Evolutionary conservation across 345 rosid species (phyloP).

Genomic region (Populus euphratica): DNA sequence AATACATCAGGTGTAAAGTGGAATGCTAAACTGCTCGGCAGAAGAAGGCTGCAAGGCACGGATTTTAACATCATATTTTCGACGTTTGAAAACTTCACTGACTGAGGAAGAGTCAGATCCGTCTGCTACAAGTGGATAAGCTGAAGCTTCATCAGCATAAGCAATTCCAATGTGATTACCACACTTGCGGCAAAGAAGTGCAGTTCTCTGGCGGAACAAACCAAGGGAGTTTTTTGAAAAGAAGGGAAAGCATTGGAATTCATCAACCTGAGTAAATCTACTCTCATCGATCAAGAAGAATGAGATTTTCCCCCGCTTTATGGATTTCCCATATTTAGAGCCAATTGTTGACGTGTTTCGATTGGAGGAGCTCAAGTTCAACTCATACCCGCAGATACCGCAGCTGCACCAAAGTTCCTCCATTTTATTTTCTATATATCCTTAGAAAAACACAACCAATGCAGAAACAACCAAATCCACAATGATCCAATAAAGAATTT

Average conservation of each 20-base stretch:
- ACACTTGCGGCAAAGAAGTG: conserved; percentile 92
- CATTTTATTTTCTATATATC: not conserved
- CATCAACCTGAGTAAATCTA: conserved; percentile 79
- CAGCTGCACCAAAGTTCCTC: conserved; percentile 53
- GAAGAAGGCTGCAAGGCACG: conserved; percentile 86
- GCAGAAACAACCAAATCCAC: not conserved
- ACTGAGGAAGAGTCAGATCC: conserved; percentile 43
- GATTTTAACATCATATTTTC: conserved; percentile 68
- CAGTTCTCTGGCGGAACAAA: conserved; percentile 63
- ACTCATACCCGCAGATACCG: conserved; percentile 87
- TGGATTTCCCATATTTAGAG: conserved; percentile 86
- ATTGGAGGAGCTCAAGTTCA: conserved; percentile 80
- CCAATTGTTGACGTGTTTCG: conserved; percentile 80
- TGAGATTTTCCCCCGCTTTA: conserved; percentile 85
- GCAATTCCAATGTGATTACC: conserved; percentile 72
- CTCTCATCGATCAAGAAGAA: conserved; percentile 74
- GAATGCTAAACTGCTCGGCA: conserved; percentile 33
- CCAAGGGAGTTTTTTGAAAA: conserved; percentile 63
- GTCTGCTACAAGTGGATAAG: conserved; percentile 43
- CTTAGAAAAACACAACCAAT: not conserved
- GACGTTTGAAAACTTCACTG: conserved; percentile 30
- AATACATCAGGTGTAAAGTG: conserved; percentile 31
- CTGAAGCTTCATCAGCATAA: conserved; percentile 43
- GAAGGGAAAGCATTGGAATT: conserved; percentile 77
- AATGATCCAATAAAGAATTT: not conserved